phyloP scores from a whole-genome alignment of 2,329 filamentous ascomycete species.

The Camptophora hylomeconis region DNA sequence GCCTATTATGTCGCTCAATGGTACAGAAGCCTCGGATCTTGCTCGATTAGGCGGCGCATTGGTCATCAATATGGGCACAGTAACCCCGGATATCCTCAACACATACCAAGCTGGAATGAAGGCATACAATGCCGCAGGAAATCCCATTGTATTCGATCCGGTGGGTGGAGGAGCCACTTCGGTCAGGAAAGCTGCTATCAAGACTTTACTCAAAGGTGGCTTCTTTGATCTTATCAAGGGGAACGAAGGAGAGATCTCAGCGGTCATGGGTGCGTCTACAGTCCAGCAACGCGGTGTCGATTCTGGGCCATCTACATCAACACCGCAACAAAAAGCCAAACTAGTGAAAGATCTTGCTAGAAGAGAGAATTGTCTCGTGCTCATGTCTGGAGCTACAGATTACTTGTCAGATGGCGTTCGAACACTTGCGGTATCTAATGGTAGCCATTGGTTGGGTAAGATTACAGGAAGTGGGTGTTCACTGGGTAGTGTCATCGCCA shows the following conservation, averaged over 20 bases:
- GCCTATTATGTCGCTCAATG: conserved; percentile 89
- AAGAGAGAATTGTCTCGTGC: conserved; percentile 56
- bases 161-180: conserved; percentile 78
- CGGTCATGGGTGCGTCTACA: conserved; percentile 47
- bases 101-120: conserved; percentile 62
- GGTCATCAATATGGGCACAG: conserved; percentile 90
- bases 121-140: conserved; percentile 67
- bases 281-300: conserved; percentile 74
- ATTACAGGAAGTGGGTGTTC: conserved; percentile 61
- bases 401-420: conserved; percentile 61
- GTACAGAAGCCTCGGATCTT: conserved; percentile 70
- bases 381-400: conserved; percentile 73
- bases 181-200: conserved; percentile 58
- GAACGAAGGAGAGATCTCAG: conserved; percentile 77
- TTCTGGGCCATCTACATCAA: conserved; percentile 46
- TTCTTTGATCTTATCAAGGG: conserved; percentile 87
- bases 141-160: conserved; percentile 74
- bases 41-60: conserved; percentile 62
- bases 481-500: conserved; percentile 67
- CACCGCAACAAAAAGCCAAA: conserved; percentile 41
- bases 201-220: conserved; percentile 56
- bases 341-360: conserved; percentile 55
- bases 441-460: conserved; percentile 46
- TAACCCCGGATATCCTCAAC: conserved; percentile 58
- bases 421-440: conserved; percentile 60